Conservation (phyloP, 1,139 yeast genomes). For the Zygotorulaspora mrakii region DNA sequence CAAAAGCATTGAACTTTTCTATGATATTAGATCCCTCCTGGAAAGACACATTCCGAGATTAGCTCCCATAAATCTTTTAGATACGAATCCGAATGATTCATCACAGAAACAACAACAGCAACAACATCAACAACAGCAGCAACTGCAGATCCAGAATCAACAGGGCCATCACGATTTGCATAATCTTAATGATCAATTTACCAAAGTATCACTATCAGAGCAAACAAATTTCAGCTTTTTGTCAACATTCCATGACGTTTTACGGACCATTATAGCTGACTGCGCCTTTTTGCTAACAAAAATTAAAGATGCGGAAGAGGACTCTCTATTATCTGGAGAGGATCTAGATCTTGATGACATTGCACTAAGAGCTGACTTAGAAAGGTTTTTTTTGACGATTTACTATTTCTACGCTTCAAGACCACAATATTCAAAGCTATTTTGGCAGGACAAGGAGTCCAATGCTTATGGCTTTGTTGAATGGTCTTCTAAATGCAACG, state of each 20-base stretch:
- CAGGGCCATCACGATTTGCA: too few species aligned
- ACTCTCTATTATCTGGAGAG: constrained; percentile 57
- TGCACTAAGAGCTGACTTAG: constrained; percentile 76
- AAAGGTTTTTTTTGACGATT: constrained; percentile 76
- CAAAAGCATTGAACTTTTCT: constrained; percentile 45
- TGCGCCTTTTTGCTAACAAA: constrained; percentile 77
- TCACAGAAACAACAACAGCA: constrained; percentile 10
- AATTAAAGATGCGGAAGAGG: constrained; percentile 84
- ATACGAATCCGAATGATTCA: constrained; percentile 39
- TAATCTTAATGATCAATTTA: constrained; percentile 8
- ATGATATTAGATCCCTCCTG: constrained; percentile 64
- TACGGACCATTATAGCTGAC: constrained; percentile 60
- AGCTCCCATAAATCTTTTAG: constrained; percentile 44
- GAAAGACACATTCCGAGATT: constrained; percentile 64
- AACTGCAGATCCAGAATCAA: constrained; percentile 26
- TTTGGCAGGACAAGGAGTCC: constrained; percentile 70
- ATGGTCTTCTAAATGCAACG: constrained; percentile 86
- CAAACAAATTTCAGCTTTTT: constrained; percentile 27
- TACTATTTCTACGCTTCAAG: constrained; percentile 66
- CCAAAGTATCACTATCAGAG: constrained; percentile 23
- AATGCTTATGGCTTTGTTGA: constrained; percentile 69
- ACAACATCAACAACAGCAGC: constrained; percentile 11
- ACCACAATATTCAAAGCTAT: constrained; percentile 53
- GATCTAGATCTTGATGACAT: constrained; percentile 47
- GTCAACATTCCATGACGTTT: constrained; percentile 48